Conservation (phyloP, 352 stramenopile species). For the Phytophthora foliorum region DNA sequence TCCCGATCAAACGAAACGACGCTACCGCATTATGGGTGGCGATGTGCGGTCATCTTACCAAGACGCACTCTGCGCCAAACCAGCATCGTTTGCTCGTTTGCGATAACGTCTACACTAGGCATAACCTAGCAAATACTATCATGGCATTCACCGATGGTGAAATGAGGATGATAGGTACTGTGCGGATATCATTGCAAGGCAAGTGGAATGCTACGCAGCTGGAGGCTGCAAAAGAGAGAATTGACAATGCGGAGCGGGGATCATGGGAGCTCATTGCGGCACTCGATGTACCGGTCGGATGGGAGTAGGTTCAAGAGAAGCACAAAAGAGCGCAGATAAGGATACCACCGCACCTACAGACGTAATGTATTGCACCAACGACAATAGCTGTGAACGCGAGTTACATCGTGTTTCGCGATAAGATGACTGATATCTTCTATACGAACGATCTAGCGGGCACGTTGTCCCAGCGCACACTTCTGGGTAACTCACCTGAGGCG, state of each 20-base stretch:
- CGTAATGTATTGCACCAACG: background rate
- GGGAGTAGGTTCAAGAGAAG: constrained; percentile 19
- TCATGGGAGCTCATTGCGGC: constrained; percentile 11
- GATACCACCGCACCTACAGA: background rate
- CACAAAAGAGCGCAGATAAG: constrained; percentile 4
- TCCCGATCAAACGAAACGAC: background rate
- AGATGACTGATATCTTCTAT: constrained; percentile 2
- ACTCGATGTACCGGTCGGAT: background rate
- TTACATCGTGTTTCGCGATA: constrained; percentile 7
- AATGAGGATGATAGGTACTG: background rate
- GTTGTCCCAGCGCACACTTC: background rate
- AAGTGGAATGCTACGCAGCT: background rate
- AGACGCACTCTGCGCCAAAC: background rate
- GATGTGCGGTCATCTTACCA: constrained; percentile 7
- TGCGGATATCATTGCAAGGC: background rate
- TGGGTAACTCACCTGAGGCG: background rate
- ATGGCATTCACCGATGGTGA: background rate
- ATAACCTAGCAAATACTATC: background rate
- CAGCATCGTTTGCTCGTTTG: background rate
- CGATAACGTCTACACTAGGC: background rate
- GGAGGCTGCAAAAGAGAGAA: background rate
- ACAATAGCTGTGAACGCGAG: background rate
- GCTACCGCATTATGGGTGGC: constrained; percentile 6
- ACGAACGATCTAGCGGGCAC: constrained; percentile 10
- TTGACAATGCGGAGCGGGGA: constrained; percentile 5